Percentiles rank a stretch among this genome's conserved stretches.
Evolutionary conservation across 2,329 filamentous ascomycete genomes (phyloP).

Genomic region (Chrysosphaeria jannelii): DNA sequence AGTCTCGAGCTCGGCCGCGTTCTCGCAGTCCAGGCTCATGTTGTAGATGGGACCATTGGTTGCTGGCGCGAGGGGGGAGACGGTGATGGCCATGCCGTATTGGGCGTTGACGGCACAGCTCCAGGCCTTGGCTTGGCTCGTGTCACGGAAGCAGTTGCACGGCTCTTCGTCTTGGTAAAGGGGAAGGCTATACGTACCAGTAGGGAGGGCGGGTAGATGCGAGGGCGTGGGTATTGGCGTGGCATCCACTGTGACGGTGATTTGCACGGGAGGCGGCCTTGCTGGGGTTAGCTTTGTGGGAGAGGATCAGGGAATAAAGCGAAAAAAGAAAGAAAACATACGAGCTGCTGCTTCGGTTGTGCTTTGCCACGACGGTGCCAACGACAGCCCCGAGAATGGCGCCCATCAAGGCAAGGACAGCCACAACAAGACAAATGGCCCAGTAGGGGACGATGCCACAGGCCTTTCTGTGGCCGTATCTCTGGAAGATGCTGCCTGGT

Average conservation of each 20-base stretch:
- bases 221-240: constrained; percentile 19
- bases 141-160: constrained; percentile 24
- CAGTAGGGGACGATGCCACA: constrained; percentile 30
- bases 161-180: constrained; percentile 18
- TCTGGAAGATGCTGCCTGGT: constrained; percentile 21
- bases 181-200: constrained; percentile 25
- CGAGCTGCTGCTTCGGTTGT: background rate
- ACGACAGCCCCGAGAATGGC: constrained; percentile 26
- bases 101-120: constrained; percentile 24
- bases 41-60: constrained; percentile 10
- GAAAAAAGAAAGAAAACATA: no score
- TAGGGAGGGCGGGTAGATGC: constrained; percentile 19
- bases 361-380: constrained; percentile 9
- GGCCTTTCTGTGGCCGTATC: constrained; percentile 20
- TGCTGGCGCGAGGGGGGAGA: constrained; percentile 8
- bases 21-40: constrained; percentile 11
- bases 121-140: constrained; percentile 27
- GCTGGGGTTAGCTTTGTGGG: no score
- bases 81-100: constrained; percentile 10
- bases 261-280: constrained; percentile 1
- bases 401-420: constrained; percentile 20
- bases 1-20: constrained; percentile 9
- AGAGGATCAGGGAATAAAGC: no score
- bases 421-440: constrained; percentile 21
- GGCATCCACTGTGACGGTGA: constrained; percentile 16